phyloP scores from a whole-genome alignment of 805 yeast species.

The Diddensiella caesifluorescens region DNA sequence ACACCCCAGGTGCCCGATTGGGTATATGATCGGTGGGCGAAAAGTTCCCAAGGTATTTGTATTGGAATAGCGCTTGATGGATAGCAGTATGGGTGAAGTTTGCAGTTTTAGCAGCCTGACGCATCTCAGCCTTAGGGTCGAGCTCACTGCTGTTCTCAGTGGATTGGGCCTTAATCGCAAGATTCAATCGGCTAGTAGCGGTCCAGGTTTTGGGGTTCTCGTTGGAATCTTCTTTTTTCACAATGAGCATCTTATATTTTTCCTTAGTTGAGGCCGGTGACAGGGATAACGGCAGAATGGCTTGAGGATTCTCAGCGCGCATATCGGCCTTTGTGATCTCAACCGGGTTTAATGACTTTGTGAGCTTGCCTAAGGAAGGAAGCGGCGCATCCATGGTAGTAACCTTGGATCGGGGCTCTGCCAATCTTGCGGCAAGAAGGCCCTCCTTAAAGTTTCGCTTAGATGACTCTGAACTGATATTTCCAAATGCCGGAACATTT shows the following conservation, averaged over 20 bases:
- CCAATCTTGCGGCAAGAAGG: slow-evolving; percentile 4
- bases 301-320: slow-evolving; percentile 35
- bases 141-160: no score
- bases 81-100: neutral
- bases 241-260: slow-evolving; percentile 55
- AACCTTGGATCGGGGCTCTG: neutral
- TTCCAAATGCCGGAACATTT: slow-evolving; percentile 54
- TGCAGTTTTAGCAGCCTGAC: neutral
- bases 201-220: neutral
- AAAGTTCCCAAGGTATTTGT: neutral
- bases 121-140: neutral
- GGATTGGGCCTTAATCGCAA: neutral
- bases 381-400: neutral
- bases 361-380: neutral
- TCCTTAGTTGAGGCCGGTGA: slow-evolving; percentile 89
- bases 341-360: slow-evolving; percentile 12
- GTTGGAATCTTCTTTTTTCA: slow-evolving; percentile 13
- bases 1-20: slow-evolving; percentile 28
- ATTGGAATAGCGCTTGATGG: neutral
- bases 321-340: slow-evolving; percentile 30
- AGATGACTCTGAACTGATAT: slow-evolving; percentile 45
- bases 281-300: slow-evolving; percentile 78
- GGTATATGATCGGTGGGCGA: neutral
- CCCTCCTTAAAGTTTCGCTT: slow-evolving; percentile 11
- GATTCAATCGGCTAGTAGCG: neutral